Conservation (phyloP, 2,329 filamentous ascomycete genomes). For the Alternaria sp. region DNA sequence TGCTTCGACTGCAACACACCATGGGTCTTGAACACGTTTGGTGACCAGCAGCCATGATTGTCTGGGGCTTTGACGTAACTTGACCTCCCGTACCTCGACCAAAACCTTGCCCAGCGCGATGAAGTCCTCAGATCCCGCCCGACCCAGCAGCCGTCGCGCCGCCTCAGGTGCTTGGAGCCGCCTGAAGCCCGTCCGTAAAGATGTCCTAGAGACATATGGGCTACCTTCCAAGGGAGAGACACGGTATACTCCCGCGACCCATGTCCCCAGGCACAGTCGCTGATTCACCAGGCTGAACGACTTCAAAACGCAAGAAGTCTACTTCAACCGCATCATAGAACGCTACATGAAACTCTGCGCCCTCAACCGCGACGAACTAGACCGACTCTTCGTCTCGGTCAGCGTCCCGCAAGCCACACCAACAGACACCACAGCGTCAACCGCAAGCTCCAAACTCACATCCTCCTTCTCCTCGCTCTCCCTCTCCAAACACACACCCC, state of each 20-base stretch:
- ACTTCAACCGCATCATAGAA: constrained; percentile 86
- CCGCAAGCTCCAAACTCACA: constrained; percentile 20
- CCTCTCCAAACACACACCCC: constrained; percentile 32
- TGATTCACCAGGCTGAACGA: constrained; percentile 59
- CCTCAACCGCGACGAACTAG: constrained; percentile 74
- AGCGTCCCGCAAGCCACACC: constrained; percentile 33
- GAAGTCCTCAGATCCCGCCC: constrained; percentile 43
- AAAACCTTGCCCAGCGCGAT: constrained; percentile 22
- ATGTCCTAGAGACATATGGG: constrained; percentile 82
- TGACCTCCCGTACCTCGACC: neutral
- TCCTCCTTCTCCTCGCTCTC: constrained; percentile 27
- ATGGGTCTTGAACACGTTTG: constrained; percentile 15
- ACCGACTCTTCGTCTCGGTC: constrained; percentile 76
- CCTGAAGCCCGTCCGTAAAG: constrained; percentile 75
- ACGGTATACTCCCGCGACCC: constrained; percentile 62
- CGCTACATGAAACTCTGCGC: constrained; percentile 91
- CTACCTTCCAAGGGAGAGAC: constrained; percentile 91
- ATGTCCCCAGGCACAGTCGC: neutral
- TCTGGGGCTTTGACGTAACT: neutral
- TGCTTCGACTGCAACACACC: constrained; percentile 10
- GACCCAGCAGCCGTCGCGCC: constrained; percentile 50
- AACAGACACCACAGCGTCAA: constrained; percentile 10
- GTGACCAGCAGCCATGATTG: neutral
- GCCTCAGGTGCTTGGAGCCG: constrained; percentile 52
- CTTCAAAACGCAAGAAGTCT: constrained; percentile 79